These are phyloP conservation scores for Fusarium subtropicale DNA, from an alignment of 2,329 filamentous ascomycete genomes.

Conservation along the genomic window DNA sequence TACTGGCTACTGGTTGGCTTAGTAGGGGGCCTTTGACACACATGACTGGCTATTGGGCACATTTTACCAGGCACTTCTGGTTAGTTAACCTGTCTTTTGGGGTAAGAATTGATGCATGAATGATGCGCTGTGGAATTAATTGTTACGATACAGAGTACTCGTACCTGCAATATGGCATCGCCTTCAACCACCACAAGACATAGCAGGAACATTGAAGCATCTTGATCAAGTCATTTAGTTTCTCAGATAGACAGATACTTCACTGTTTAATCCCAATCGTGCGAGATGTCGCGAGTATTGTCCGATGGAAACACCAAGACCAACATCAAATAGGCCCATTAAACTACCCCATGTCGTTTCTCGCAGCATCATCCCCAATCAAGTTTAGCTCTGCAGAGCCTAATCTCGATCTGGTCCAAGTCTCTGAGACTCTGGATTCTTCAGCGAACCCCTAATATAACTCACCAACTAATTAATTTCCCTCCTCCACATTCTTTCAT, in stretches of 20 bases:
- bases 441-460: constrained; percentile 24
- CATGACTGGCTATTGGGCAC: neutral
- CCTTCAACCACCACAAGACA: fast-evolving
- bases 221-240: fast-evolving
- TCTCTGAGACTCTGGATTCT: neutral
- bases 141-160: neutral
- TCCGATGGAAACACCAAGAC: neutral
- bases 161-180: neutral
- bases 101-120: neutral
- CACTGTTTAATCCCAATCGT: neutral
- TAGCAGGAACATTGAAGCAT: neutral
- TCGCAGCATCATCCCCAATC: constrained; percentile 33
- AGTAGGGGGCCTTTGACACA: too few species aligned
- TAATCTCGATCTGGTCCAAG: constrained; percentile 2
- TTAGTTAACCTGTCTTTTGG: neutral
- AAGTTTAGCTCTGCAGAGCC: constrained; percentile 3
- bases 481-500: neutral
- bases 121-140: neutral
- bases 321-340: too few species aligned
- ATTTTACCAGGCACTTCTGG: neutral
- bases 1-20: neutral
- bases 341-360: constrained; percentile 20
- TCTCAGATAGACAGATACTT: neutral
- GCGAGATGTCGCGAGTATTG: neutral
- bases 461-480: constrained; percentile 4